A percentile compares a stretch with the other conserved stretches of the same genome.
phyloP scores from a whole-genome alignment of 2,329 filamentous ascomycete genomes.

The Neopestalotiopsis clavispora region DNA sequence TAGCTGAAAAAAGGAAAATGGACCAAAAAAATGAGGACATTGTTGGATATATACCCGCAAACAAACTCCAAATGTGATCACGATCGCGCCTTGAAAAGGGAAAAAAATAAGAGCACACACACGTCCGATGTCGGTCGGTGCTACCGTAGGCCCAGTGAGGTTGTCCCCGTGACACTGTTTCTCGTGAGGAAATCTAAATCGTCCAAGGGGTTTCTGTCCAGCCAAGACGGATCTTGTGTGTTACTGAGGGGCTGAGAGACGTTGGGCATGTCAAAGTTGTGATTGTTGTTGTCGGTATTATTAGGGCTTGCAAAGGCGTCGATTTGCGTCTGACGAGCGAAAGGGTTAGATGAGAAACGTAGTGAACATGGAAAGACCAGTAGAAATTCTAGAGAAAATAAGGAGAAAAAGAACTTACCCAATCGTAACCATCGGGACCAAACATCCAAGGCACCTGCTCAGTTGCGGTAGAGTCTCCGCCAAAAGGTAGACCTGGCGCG shows the following conservation, averaged over 20 bases:
- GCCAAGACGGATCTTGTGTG: conserved; percentile 3
- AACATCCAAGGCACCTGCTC: conserved; percentile 5
- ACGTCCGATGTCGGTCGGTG: background rate
- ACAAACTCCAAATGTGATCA: background rate
- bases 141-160: conserved; percentile 2
- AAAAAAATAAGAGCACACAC: no score
- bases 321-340: background rate
- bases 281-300: background rate
- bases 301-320: background rate
- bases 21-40: no score
- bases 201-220: conserved; percentile 17
- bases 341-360: background rate
- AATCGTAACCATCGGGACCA: conserved; percentile 15
- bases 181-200: conserved; percentile 19
- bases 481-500: background rate
- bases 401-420: conserved; percentile 16
- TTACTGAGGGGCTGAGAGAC: background rate
- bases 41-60: background rate
- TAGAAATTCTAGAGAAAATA: background rate
- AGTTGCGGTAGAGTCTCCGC: background rate
- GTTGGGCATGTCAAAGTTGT: background rate
- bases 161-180: background rate
- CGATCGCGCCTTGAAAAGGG: background rate
- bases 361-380: background rate
- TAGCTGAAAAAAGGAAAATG: background rate